Percentiles rank a stretch among this genome's conserved stretches.
Evolutionary conservation across 176 grass and related monocot genomes (phyloP).

Genomic region (Guadua angustifolia): DNA sequence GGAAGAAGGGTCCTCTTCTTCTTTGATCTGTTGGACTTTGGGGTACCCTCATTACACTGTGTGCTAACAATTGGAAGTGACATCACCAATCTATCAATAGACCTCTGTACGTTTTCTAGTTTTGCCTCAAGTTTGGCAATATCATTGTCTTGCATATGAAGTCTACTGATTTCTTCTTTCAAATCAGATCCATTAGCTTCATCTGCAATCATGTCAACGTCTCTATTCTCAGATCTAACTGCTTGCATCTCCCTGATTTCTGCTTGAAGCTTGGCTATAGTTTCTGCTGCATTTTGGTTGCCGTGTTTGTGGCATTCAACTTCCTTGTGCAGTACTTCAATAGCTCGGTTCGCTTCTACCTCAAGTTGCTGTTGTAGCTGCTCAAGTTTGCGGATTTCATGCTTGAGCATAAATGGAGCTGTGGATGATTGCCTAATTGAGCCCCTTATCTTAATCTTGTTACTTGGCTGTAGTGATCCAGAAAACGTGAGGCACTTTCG

Average conservation of each 20-base stretch:
- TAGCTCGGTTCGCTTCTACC: conserved; percentile 84
- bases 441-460: conserved; percentile 55
- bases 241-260: conserved; percentile 86
- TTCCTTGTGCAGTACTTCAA: conserved; percentile 94
- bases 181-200: conserved; percentile 60
- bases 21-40: conserved; percentile 62
- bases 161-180: conserved; percentile 89
- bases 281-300: conserved; percentile 94
- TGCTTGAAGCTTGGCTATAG: conserved; percentile 87
- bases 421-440: conserved; percentile 77
- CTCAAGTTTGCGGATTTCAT: conserved; percentile 96
- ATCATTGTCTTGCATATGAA: conserved; percentile 83
- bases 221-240: conserved; percentile 61
- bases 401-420: conserved; percentile 77
- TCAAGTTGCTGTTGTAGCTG: conserved; percentile 89
- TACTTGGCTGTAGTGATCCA: conserved; percentile 56
- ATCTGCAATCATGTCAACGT: conserved; percentile 57
- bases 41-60: conserved; percentile 49
- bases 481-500: conserved; percentile 88
- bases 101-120: conserved; percentile 88
- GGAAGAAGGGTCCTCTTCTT: conserved; percentile 82
- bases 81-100: conserved; percentile 92
- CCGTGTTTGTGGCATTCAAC: conserved; percentile 89
- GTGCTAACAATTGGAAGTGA: conserved; percentile 72
- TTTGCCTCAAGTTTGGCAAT: conserved; percentile 90